Evolutionary conservation across 768 basidiomycete genomes (phyloP).

Genomic region (Gloeostereum incarnatum): DNA sequence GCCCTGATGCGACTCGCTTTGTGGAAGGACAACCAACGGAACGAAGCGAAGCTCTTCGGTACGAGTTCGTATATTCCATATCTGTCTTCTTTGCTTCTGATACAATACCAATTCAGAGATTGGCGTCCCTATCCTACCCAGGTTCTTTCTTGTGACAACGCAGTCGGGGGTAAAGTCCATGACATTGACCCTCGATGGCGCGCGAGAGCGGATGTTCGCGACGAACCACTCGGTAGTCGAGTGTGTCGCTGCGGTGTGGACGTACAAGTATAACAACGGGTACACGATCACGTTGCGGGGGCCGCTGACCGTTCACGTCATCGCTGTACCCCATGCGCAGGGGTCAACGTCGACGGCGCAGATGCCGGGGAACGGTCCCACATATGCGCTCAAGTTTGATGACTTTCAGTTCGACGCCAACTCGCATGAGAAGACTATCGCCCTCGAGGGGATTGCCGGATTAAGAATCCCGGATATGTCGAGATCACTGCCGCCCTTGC

Average conservation of each 20-base stretch:
- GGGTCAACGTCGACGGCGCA: neutral
- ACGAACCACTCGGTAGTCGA: slow-evolving; percentile 53
- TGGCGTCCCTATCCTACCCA: slow-evolving; percentile 67
- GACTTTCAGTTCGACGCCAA: slow-evolving; percentile 68
- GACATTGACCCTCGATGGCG: slow-evolving; percentile 71
- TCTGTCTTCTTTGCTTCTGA: slow-evolving; percentile 6
- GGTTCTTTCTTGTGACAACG: slow-evolving; percentile 78
- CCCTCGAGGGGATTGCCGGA: slow-evolving; percentile 54
- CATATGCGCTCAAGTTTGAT: slow-evolving; percentile 56
- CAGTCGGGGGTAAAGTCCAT: slow-evolving; percentile 82
- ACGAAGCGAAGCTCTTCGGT: slow-evolving; percentile 83
- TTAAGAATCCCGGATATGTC: slow-evolving; percentile 33
- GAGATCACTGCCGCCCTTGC: slow-evolving; percentile 19
- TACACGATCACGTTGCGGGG: slow-evolving; percentile 73
- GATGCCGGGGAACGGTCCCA: slow-evolving; percentile 2
- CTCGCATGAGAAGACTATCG: slow-evolving; percentile 64
- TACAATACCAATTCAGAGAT: slow-evolving; percentile 44
- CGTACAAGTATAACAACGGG: slow-evolving; percentile 71
- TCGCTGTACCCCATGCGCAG: slow-evolving; percentile 15
- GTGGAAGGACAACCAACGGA: slow-evolving; percentile 79
- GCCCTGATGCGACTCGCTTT: slow-evolving; percentile 73
- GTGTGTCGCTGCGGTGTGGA: slow-evolving; percentile 70
- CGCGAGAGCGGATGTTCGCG: slow-evolving; percentile 48
- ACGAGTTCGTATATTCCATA: no score
- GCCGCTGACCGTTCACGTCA: slow-evolving; percentile 60